Percentiles rank a stretch among this genome's conserved stretches.
Conservation (phyloP, 1,284 basidiomycete species). For the Ustilago shanxiensis region DNA sequence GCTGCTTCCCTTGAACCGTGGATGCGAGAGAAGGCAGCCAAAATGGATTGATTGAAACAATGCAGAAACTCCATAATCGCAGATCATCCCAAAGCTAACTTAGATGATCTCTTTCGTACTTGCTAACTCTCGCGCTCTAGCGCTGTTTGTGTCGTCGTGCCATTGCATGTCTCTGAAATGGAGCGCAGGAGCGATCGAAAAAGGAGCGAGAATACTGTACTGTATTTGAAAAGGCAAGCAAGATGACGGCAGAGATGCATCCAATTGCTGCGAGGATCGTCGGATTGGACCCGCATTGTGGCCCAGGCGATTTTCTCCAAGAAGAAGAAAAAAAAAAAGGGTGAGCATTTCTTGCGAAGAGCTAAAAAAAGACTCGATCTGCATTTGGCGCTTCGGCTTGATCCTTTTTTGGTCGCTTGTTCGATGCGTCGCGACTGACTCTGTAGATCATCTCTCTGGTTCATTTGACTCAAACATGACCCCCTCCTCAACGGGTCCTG, state of each 20-base stretch:
- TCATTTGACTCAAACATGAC: neutral
- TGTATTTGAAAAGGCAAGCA: constrained; percentile 17
- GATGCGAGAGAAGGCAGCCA: neutral
- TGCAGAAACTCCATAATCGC: neutral
- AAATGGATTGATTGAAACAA: neutral
- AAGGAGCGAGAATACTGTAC: too few relatives aligned
- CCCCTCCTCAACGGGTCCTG: neutral
- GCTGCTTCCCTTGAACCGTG: too few relatives aligned
- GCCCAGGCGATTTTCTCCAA: constrained; percentile 9
- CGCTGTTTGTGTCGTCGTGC: constrained; percentile 1
- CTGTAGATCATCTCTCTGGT: constrained; percentile 3
- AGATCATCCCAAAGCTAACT: neutral
- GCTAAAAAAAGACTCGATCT: constrained; percentile 17
- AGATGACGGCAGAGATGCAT: constrained; percentile 32
- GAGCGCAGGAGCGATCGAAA: neutral
- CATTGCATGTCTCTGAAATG: constrained; percentile 4
- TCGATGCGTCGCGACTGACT: neutral
- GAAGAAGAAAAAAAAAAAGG: neutral
- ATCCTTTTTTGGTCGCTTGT: neutral
- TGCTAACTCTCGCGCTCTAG: too few relatives aligned
- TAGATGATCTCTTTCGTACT: too few relatives aligned
- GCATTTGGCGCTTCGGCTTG: neutral
- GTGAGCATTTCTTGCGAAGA: too few relatives aligned
- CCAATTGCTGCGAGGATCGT: constrained; percentile 31
- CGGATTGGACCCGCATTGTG: constrained; percentile 28